Evolutionary conservation across 2,329 filamentous ascomycete genomes (phyloP).

Genomic region (Apiospora saccharicola): DNA sequence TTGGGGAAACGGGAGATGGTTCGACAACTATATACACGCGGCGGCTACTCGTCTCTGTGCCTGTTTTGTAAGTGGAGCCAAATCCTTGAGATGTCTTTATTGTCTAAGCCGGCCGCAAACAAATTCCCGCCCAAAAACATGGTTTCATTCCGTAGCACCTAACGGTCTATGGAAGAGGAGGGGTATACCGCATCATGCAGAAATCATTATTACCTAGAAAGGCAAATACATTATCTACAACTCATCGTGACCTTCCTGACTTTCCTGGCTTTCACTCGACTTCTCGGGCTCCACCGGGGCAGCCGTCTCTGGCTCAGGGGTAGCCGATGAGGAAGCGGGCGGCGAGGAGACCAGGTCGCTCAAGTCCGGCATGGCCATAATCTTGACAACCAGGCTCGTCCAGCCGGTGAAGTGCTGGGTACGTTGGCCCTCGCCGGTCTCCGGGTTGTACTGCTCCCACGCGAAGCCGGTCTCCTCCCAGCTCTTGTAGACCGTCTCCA

Average conservation of each 20-base stretch:
- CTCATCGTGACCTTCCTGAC: conserved; percentile 9
- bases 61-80: background rate
- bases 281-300: background rate
- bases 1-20: background rate
- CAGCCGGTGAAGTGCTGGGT: conserved; percentile 98
- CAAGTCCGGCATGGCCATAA: conserved; percentile 91
- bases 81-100: background rate
- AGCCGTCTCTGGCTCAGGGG: background rate
- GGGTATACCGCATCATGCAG: conserved; percentile 1
- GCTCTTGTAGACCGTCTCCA: conserved; percentile 85
- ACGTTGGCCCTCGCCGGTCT: conserved; percentile 90
- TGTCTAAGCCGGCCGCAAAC: background rate
- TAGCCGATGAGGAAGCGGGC: background rate
- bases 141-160: background rate
- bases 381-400: conserved; percentile 98
- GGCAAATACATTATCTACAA: background rate
- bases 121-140: background rate
- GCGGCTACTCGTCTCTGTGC: background rate
- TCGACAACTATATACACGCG: conserved; percentile 8
- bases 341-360: conserved; percentile 4
- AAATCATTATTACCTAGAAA: background rate
- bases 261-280: background rate
- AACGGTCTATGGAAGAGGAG: background rate
- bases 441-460: conserved; percentile 98
- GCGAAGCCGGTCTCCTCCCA: conserved; percentile 95